phyloP scores from a whole-genome alignment of 441 rosid species.

The Arabidopsis hybrid region DNA sequence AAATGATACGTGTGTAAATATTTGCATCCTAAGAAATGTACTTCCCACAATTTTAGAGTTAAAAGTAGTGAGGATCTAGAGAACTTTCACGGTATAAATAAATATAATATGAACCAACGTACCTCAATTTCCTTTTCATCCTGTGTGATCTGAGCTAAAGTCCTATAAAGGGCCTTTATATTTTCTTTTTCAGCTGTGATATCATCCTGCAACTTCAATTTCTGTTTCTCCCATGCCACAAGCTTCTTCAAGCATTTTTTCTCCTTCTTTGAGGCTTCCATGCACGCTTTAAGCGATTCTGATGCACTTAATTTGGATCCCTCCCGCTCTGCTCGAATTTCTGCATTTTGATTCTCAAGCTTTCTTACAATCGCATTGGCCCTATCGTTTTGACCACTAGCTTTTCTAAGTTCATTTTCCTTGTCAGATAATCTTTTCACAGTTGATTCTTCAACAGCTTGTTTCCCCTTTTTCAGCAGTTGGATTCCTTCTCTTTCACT shows the following conservation, averaged over 20 bases:
- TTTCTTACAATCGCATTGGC: constrained; percentile 74
- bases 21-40: constrained; percentile 3
- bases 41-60: neutral
- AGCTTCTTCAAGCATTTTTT: constrained; percentile 82
- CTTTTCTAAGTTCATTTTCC: constrained; percentile 87
- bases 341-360: constrained; percentile 88
- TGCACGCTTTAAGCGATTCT: constrained; percentile 70
- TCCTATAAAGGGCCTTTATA: constrained; percentile 62
- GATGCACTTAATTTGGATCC: constrained; percentile 91
- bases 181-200: constrained; percentile 76
- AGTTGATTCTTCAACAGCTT: constrained; percentile 77
- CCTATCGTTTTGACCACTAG: constrained; percentile 71
- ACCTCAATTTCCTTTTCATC: constrained; percentile 86
- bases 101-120: constrained; percentile 23
- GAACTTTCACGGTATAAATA: constrained; percentile 21
- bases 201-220: constrained; percentile 75
- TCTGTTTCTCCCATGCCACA: constrained; percentile 90
- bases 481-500: constrained; percentile 84
- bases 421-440: constrained; percentile 78
- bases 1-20: neutral
- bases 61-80: constrained; percentile 1
- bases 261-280: constrained; percentile 87
- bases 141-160: constrained; percentile 57
- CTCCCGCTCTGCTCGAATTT: constrained; percentile 91
- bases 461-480: constrained; percentile 84